Evolutionary conservation across 2,329 filamentous ascomycete species (phyloP).

Genomic region (Diaporthe velutina): DNA sequence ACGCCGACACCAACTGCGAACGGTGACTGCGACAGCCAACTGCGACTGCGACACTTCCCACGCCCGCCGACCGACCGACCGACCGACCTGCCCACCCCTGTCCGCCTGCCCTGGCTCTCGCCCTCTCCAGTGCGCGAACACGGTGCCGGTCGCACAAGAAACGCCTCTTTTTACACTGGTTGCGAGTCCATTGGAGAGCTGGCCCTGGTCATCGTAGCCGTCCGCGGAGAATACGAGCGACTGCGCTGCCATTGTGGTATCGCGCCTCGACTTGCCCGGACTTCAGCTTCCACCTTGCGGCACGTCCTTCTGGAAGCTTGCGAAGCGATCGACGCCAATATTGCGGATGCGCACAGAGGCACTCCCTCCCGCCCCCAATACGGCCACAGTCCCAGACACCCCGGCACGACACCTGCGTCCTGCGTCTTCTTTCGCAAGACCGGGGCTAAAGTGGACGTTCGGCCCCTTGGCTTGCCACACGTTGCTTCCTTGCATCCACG

Average conservation of each 20-base stretch:
- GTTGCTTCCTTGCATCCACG: slow-evolving; percentile 30
- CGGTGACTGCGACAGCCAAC: not conserved
- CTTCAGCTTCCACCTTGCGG: slow-evolving; percentile 32
- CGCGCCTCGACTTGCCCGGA: slow-evolving; percentile 31
- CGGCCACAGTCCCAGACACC: slow-evolving; percentile 38
- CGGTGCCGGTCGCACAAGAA: slow-evolving; percentile 49
- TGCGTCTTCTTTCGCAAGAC: slow-evolving; percentile 30
- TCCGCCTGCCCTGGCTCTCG: slow-evolving; percentile 22
- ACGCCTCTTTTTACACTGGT: slow-evolving; percentile 47
- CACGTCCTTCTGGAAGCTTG: slow-evolving; percentile 38
- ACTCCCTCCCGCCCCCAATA: slow-evolving; percentile 32
- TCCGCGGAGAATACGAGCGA: slow-evolving; percentile 51
- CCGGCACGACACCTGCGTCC: slow-evolving; percentile 32
- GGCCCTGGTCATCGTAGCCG: slow-evolving; percentile 41
- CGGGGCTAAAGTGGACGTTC: slow-evolving; percentile 28
- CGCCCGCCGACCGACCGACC: slow-evolving; percentile 34
- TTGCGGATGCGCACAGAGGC: slow-evolving; percentile 39
- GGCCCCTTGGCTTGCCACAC: slow-evolving; percentile 40
- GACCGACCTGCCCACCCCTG: slow-evolving; percentile 31
- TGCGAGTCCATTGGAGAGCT: slow-evolving; percentile 49
- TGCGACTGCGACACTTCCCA: slow-evolving; percentile 32
- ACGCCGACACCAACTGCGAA: slow-evolving; percentile 25
- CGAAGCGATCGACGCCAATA: slow-evolving; percentile 34
- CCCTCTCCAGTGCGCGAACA: slow-evolving; percentile 39
- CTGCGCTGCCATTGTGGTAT: slow-evolving; percentile 44